phyloP scores from a whole-genome alignment of 331 rosid species.

The Quercus lobata region DNA sequence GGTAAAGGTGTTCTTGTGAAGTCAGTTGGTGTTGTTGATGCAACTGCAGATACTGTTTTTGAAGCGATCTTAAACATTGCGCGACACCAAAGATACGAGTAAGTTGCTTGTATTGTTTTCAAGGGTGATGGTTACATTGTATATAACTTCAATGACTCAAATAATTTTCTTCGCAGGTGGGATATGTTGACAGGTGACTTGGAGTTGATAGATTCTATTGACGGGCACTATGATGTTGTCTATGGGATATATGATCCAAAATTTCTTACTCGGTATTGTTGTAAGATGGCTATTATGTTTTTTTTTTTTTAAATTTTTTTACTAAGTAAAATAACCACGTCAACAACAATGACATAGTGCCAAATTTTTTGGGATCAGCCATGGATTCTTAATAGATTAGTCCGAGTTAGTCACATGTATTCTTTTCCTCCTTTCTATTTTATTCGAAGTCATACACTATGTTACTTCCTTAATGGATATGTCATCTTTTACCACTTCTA shows the following conservation, averaged over 20 bases:
- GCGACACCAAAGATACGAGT: constrained; percentile 79
- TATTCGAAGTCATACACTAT: too few relatives aligned
- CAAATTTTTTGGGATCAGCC: too few relatives aligned
- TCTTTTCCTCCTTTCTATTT: too few relatives aligned
- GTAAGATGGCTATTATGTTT: neutral
- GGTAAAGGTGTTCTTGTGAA: constrained; percentile 82
- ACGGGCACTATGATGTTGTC: constrained; percentile 86
- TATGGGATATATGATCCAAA: constrained; percentile 89
- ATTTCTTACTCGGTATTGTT: constrained; percentile 74
- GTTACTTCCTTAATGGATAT: too few relatives aligned
- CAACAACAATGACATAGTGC: too few relatives aligned
- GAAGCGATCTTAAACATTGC: constrained; percentile 76
- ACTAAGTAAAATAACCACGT: too few relatives aligned
- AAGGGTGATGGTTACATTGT: neutral
- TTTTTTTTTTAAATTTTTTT: too few relatives aligned
- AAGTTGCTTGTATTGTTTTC: constrained; percentile 27
- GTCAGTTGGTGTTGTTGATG: constrained; percentile 84
- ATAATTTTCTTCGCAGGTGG: constrained; percentile 64
- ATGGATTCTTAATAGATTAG: too few relatives aligned
- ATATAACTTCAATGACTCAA: constrained; percentile 12
- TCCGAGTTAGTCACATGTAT: too few relatives aligned
- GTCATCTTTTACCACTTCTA: too few relatives aligned
- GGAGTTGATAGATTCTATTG: constrained; percentile 75
- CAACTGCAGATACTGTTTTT: constrained; percentile 86
- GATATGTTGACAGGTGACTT: constrained; percentile 88